These are phyloP conservation scores for Cercospora janseana DNA, from an alignment of 2,329 filamentous ascomycete species.

Conservation along the genomic window DNA sequence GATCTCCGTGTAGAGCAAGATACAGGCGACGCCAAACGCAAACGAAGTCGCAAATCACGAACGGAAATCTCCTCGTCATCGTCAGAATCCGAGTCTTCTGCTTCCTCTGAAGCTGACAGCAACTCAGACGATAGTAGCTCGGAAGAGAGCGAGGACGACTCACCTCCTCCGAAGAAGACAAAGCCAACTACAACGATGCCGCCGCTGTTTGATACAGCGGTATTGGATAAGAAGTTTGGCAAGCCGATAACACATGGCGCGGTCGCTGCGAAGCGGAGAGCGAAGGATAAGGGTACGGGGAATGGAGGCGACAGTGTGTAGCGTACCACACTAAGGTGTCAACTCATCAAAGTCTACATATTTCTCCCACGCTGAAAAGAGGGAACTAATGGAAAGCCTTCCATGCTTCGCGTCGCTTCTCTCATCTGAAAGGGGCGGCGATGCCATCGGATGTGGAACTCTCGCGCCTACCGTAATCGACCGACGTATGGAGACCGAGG, in stretches of 20 bases:
- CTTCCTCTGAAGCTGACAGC: not conserved
- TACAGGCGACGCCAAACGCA: constrained; percentile 1
- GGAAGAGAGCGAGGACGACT: constrained; percentile 1
- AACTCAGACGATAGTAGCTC: constrained; percentile 10
- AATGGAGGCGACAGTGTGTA: not conserved
- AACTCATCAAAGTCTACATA: too few relatives aligned
- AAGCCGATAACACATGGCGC: constrained; percentile 2
- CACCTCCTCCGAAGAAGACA: not conserved
- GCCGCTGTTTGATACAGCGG: constrained; percentile 8
- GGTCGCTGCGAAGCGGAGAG: not conserved
- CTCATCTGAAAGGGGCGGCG: too few relatives aligned
- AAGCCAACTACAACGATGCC: constrained; percentile 1
- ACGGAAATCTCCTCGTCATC: constrained; percentile 15
- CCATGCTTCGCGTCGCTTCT: too few relatives aligned
- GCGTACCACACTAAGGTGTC: too few relatives aligned
- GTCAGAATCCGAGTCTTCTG: constrained; percentile 6
- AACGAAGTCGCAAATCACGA: constrained; percentile 16
- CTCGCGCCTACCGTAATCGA: too few relatives aligned
- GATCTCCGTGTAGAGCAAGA: not conserved
- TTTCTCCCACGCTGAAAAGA: constrained; percentile 5
- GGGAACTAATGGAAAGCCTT: constrained; percentile 8
- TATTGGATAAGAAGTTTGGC: constrained; percentile 20
- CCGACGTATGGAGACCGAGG: too few relatives aligned
- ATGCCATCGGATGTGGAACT: too few relatives aligned
- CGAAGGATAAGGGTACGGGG: not conserved